Base-by-base conservation (phyloP, 805 yeast genomes). In the Suhomyces sp. region DNA sequence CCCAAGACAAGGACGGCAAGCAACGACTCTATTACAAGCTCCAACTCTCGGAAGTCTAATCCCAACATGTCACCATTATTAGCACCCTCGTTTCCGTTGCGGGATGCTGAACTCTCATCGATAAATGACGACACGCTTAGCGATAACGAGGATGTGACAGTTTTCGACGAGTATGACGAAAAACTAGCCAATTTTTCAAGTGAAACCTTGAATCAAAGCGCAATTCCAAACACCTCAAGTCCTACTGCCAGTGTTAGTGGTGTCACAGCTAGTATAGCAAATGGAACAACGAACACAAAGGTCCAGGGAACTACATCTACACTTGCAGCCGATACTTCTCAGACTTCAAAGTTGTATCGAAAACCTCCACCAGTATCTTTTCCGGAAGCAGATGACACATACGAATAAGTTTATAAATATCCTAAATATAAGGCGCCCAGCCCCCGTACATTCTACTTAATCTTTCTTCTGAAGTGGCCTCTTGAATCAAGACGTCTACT, bases 381-480 rank as follows among this genome's bases (percentile, higher is more conserved):
- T 42, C 31, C 45, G 12, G 13, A 17, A 38, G 23, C 13, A 13
- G 19, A 35, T 13, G 17, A 19, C 13, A 17, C 4, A 17, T n/a
- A 8, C 15, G 40, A 35, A 22, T 42, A 13, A 22, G 9, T 19
- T 7, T 40, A 24, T 23, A 42, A 24, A 42, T 42, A 22, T 13
- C 10, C 50, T 57, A 71, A 17, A 69, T 54, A 56, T 71, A 73
- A 6, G 79, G 72, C 5, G 76, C 69, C 99, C 99, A 94, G 3
- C 99, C 99, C 24, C 88, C 84, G 68, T 90, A 94, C 99, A 94
- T 93, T 59, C 80, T 87, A 29, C 89, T 78, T 44, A 94, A 70
- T 57, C 86, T 85, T 46, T 85, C 89, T 5, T 74, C 74, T 1
- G 90, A 84, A 0, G 88, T 80, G 0, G 98, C 94, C 56, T 87